Evolutionary conservation across 2,329 filamentous ascomycete genomes (phyloP).

Genomic region (Colletotrichum sp.): DNA sequence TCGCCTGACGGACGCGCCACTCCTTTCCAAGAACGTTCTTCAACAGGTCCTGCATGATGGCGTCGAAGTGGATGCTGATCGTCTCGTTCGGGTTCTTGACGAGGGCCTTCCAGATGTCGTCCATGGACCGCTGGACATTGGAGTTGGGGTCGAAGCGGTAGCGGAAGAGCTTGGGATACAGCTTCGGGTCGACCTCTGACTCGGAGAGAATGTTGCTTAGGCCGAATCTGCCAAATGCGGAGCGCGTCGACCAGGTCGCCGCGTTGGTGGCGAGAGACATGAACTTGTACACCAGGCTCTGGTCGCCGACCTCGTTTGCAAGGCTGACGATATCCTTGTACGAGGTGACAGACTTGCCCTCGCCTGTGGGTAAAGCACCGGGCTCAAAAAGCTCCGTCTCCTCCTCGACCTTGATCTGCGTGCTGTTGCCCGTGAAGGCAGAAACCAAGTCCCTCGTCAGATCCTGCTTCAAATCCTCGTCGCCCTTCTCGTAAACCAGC

Average conservation of each 20-base stretch:
- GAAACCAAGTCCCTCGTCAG: conserved; percentile 87
- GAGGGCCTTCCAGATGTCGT: conserved; percentile 96
- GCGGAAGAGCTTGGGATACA: conserved; percentile 93
- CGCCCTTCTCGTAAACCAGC: conserved; percentile 93
- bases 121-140: conserved; percentile 94
- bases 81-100: conserved; percentile 84
- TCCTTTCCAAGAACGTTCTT: conserved; percentile 87
- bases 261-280: conserved; percentile 98
- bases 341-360: conserved; percentile 87
- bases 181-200: conserved; percentile 85
- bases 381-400: conserved; percentile 95
- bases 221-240: conserved; percentile 93
- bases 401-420: conserved; percentile 81
- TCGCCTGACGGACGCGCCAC: conserved; percentile 92
- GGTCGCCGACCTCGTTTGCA: conserved; percentile 95
- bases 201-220: conserved; percentile 91
- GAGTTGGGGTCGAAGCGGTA: conserved; percentile 95
- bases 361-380: conserved; percentile 86
- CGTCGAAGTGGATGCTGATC: conserved; percentile 82
- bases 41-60: conserved; percentile 86
- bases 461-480: conserved; percentile 78
- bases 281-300: conserved; percentile 95
- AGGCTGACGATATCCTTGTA: conserved; percentile 97
- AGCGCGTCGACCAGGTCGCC: conserved; percentile 95
- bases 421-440: conserved; percentile 81